Conservation (phyloP, 768 basidiomycete species). For the Leccinum disarticulatum region DNA sequence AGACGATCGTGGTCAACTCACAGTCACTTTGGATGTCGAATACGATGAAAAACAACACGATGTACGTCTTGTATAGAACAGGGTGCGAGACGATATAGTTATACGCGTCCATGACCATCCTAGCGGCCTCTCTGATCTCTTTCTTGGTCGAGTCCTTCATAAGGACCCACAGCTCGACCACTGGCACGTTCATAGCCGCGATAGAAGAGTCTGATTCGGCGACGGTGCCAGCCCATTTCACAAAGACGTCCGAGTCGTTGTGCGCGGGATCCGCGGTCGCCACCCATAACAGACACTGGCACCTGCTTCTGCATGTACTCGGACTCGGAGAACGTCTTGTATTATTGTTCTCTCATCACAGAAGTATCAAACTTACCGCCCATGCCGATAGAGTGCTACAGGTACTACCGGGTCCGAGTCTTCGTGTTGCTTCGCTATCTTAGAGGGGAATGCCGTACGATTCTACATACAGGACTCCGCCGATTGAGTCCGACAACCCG, state of each 20-base stretch:
- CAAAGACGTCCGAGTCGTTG: neutral
- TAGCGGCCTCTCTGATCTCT: neutral
- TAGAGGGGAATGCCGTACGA: no score
- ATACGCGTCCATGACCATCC: neutral
- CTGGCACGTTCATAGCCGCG: neutral
- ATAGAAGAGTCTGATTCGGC: neutral
- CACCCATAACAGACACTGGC: neutral
- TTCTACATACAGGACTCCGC: no score
- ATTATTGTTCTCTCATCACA: neutral
- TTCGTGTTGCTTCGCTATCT: no score
- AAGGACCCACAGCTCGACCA: neutral
- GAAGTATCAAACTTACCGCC: neutral
- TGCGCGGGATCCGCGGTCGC: neutral
- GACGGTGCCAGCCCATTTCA: neutral
- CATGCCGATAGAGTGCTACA: no score
- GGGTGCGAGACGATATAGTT: neutral
- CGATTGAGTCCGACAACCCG: no score
- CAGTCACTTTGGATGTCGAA: neutral
- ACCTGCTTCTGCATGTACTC: neutral
- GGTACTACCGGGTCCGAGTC: no score
- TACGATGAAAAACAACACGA: no score
- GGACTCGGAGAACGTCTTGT: neutral
- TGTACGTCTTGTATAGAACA: neutral
- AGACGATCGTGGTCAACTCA: neutral
- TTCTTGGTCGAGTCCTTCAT: neutral